These are phyloP conservation scores for Podaxis sp. DNA, from an alignment of 768 basidiomycete genomes.

Conservation along the genomic window DNA sequence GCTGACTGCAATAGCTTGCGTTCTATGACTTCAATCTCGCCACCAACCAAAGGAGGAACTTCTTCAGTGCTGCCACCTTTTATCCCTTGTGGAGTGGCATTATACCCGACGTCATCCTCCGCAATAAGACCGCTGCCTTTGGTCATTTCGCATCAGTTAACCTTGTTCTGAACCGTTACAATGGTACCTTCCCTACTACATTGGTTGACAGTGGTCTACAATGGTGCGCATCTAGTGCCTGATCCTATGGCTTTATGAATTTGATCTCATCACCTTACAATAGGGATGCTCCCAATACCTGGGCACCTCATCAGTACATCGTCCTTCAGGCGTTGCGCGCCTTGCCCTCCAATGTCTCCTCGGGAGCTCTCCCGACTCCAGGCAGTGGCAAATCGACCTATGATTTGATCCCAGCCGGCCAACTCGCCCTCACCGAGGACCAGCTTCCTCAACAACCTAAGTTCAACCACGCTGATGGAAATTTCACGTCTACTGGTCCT, in stretches of 20 bases:
- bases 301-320: conserved; percentile 88
- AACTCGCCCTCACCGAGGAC: conserved; percentile 73
- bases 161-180: conserved; percentile 80
- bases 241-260: neutral
- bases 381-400: conserved; percentile 56
- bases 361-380: conserved; percentile 51
- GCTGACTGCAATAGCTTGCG: conserved; percentile 44
- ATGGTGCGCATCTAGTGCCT: conserved; percentile 48
- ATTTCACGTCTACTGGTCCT: conserved; percentile 51
- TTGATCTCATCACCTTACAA: neutral
- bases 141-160: conserved; percentile 74
- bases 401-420: conserved; percentile 71
- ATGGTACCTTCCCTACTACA: conserved; percentile 82
- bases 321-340: conserved; percentile 72
- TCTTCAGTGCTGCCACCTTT: conserved; percentile 77
- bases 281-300: conserved; percentile 86
- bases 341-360: conserved; percentile 72
- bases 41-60: conserved; percentile 56
- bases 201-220: conserved; percentile 79
- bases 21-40: conserved; percentile 91
- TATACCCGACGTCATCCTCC: conserved; percentile 67
- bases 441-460: conserved; percentile 68
- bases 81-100: conserved; percentile 90
- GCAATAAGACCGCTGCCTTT: conserved; percentile 58
- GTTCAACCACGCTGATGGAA: conserved; percentile 28